phyloP scores from a whole-genome alignment of 345 rosid genomes.

The Populus davidiana region DNA sequence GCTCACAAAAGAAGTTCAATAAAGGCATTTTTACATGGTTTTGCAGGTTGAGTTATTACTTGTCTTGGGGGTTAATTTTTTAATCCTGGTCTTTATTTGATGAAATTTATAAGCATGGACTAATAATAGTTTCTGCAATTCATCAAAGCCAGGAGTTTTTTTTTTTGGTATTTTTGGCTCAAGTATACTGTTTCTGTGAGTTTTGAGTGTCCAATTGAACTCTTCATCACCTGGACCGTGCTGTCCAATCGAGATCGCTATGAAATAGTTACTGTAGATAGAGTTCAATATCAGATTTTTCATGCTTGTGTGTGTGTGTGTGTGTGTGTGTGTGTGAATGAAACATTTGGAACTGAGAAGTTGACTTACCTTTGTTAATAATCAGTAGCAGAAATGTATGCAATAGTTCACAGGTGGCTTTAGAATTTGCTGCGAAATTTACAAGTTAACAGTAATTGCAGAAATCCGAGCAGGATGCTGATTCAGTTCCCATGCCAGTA shows the following conservation, averaged over 20 bases:
- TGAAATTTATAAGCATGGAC: neutral
- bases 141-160: neutral
- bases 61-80: neutral
- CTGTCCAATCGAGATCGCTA: neutral
- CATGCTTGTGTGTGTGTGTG: neutral
- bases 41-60: neutral
- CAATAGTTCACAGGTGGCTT: neutral
- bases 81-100: neutral
- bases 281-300: neutral
- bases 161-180: neutral
- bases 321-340: neutral
- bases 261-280: neutral
- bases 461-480: slow-evolving; percentile 53
- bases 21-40: neutral
- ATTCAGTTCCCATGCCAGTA: slow-evolving; percentile 57
- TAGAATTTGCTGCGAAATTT: slow-evolving; percentile 11
- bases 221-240: neutral
- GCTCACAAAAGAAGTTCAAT: neutral
- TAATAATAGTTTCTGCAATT: neutral
- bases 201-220: neutral
- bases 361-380: neutral
- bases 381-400: neutral
- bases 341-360: neutral
- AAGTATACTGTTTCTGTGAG: neutral
- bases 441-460: slow-evolving; percentile 35